Evolutionary conservation across 495 filamentous ascomycete species (phyloP).

Genomic region (Daldinia decipiens): DNA sequence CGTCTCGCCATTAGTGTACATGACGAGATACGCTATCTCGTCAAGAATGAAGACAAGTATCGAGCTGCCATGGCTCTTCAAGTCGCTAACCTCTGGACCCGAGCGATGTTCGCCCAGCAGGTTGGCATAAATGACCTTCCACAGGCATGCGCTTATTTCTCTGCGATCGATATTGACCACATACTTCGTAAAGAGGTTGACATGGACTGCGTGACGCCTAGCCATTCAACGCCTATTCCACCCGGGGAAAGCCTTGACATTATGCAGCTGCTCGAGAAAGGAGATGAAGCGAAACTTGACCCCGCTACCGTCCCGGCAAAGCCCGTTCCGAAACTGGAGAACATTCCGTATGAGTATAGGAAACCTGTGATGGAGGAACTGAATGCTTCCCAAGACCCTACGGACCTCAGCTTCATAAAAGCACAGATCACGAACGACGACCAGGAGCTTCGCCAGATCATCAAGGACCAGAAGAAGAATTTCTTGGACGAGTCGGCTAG

Average conservation of each 20-base stretch:
- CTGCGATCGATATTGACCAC: slow-evolving; percentile 91
- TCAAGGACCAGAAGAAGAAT: slow-evolving; percentile 64
- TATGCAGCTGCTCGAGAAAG: slow-evolving; percentile 73
- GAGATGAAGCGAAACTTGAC: slow-evolving; percentile 70
- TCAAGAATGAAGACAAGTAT: slow-evolving; percentile 87
- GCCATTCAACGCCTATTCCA: slow-evolving; percentile 79
- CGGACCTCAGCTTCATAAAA: slow-evolving; percentile 71
- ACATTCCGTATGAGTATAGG: slow-evolving; percentile 73
- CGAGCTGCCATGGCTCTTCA: slow-evolving; percentile 90
- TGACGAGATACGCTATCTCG: slow-evolving; percentile 95
- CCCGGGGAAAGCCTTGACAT: slow-evolving; percentile 91
- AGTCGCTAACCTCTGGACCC: slow-evolving; percentile 94
- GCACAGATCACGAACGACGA: slow-evolving; percentile 86
- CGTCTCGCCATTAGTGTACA: slow-evolving; percentile 94
- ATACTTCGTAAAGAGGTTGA: slow-evolving; percentile 97
- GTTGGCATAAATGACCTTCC: slow-evolving; percentile 96
- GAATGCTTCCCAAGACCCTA: slow-evolving; percentile 41
- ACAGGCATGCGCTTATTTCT: slow-evolving; percentile 94
- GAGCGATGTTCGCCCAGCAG: slow-evolving; percentile 96
- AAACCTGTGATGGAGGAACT: slow-evolving; percentile 82
- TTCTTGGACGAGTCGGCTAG: slow-evolving; percentile 1
- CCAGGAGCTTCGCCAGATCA: slow-evolving; percentile 75
- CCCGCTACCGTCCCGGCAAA: slow-evolving; percentile 62
- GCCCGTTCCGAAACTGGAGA: slow-evolving; percentile 62
- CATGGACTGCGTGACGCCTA: slow-evolving; percentile 96